Percentiles rank a stretch among this genome's conserved stretches.
phyloP scores from a whole-genome alignment of 306 rosid species.

The Trichosanthes cucumerina region DNA sequence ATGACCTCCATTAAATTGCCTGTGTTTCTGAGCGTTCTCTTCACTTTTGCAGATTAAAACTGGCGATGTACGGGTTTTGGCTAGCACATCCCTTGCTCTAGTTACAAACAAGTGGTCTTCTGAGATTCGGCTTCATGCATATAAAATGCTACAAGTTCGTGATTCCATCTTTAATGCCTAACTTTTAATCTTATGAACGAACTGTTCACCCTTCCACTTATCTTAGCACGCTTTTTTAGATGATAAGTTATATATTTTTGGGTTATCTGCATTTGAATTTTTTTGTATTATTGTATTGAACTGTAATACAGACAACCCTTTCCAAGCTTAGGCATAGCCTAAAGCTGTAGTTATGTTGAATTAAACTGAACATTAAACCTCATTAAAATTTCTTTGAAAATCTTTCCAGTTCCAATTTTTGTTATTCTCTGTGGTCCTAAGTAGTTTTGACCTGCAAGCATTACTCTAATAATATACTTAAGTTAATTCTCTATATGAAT shows the following conservation, averaged over 20 bases:
- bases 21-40: slow-evolving; percentile 6
- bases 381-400: neutral
- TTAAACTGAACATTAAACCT: neutral
- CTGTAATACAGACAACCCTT: neutral
- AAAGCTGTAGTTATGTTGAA: neutral
- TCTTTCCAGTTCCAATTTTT: neutral
- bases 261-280: neutral
- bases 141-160: slow-evolving; percentile 83
- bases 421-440: neutral
- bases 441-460: neutral
- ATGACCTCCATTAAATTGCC: neutral
- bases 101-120: slow-evolving; percentile 86
- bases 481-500: neutral
- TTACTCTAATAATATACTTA: neutral
- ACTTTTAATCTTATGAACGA: neutral
- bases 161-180: slow-evolving; percentile 5
- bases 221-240: neutral
- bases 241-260: neutral
- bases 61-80: slow-evolving; percentile 64
- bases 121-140: slow-evolving; percentile 92
- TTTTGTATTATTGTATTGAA: neutral
- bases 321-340: neutral
- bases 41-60: slow-evolving; percentile 48
- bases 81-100: slow-evolving; percentile 56
- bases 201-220: neutral